Base-by-base conservation (phyloP, 352 stramenopile genomes). In the Elongisporangium anandrum region DNA sequence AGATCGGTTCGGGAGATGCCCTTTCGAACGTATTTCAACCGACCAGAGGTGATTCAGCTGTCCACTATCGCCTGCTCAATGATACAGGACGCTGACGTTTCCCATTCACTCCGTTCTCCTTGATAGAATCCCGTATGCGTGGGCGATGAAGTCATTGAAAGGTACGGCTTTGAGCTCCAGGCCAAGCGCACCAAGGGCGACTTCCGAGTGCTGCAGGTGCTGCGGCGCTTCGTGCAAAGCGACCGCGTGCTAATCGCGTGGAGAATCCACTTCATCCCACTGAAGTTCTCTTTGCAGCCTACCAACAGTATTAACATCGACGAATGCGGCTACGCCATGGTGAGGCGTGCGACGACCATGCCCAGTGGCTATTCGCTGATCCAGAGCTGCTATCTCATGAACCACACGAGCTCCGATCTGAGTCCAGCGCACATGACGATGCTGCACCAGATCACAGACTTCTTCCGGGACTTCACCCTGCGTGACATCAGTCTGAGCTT, bases 201-300 rank as follows among this genome's bases (percentile, higher is more conserved):
- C 24, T 88, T 87, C 64, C 64, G 65, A 4, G 75, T 88, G 59
- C 76, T 85, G 50, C 78, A 88, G 52, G 68, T 90, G 49, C 72
- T 88, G 38, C 72, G 79, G 2, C 70, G 76, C 17, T 87, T 83
- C 66, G 68, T 81, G n/a, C 74, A 87, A 49, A n/a, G 65, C 17
- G 75, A 86, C 60, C 74, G 74, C 22, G 65, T 85, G 19, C 72
- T 90, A 53, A 79, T 90, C 38, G 73, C 75, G 20, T 90, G 78
- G 78, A 72, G 66, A 29, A 75, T 78, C 17, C 77, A 71, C 45
- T 79, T 87, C 54, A 68, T 88, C 12, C 74, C 78, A 6, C 60
- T 80, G 16, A 68, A 85, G 56, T 88, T 88, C 60, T 41, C 29
- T 8, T 41, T 8, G 9, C 29, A 41, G 29, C 29, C 29, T 4